Conservation (phyloP, 768 basidiomycete species). For the Leccinum sublutescens region DNA sequence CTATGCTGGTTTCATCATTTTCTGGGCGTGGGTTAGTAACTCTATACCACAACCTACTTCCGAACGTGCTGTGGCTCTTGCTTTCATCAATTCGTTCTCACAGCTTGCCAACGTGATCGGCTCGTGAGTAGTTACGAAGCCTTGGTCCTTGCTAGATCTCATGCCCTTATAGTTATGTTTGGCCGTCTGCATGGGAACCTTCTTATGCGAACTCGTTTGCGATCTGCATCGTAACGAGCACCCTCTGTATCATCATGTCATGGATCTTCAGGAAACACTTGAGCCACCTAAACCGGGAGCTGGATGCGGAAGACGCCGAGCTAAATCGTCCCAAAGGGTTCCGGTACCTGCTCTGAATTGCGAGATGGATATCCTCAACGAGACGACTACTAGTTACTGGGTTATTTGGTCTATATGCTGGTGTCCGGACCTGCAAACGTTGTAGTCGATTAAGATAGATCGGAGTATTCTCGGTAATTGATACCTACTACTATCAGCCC, state of each 20-base stretch:
- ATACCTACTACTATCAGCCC: not conserved
- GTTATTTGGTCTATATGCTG: not conserved
- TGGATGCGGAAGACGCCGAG: slow-evolving; percentile 40
- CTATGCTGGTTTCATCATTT: slow-evolving; percentile 69
- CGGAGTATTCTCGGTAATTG: slow-evolving; percentile 18
- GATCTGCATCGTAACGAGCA: slow-evolving; percentile 64
- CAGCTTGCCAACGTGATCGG: slow-evolving; percentile 84
- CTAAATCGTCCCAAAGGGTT: slow-evolving; percentile 36
- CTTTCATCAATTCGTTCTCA: slow-evolving; percentile 77
- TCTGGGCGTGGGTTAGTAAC: slow-evolving; percentile 53
- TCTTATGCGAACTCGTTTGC: slow-evolving; percentile 68
- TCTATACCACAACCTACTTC: slow-evolving; percentile 74
- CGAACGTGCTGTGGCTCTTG: slow-evolving; percentile 88
- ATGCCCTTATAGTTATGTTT: slow-evolving; percentile 49
- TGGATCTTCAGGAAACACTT: slow-evolving; percentile 49
- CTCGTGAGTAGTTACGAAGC: slow-evolving; percentile 49
- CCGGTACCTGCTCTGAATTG: slow-evolving; percentile 45
- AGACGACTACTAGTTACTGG: not conserved
- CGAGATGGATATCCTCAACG: not conserved
- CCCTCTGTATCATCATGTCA: slow-evolving; percentile 48
- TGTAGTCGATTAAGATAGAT: not conserved
- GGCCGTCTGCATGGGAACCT: slow-evolving; percentile 69
- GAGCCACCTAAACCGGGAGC: slow-evolving; percentile 37
- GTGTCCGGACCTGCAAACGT: not conserved
- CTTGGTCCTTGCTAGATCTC: slow-evolving; percentile 1